Percentiles rank a stretch among this genome's conserved stretches.
These are phyloP conservation scores for Colletotrichum neosansevieriae DNA, from an alignment of 2,329 filamentous ascomycete genomes.

Conservation along the genomic window DNA sequence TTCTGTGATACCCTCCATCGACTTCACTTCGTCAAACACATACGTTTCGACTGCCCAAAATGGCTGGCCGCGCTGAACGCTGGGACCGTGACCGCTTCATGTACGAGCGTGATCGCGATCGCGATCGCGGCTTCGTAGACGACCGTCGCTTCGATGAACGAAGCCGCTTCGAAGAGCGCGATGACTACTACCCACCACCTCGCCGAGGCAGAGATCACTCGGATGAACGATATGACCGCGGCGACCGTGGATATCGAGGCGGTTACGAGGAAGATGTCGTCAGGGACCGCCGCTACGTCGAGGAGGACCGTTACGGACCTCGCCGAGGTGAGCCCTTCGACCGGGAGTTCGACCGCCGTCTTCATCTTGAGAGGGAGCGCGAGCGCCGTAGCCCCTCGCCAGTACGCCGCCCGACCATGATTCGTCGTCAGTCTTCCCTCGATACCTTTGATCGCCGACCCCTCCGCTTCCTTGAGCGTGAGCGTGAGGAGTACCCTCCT, in stretches of 20 bases:
- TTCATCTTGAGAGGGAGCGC: constrained; percentile 67
- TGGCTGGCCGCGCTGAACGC: constrained; percentile 53
- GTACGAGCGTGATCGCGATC: constrained; percentile 56
- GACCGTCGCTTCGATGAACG: constrained; percentile 62
- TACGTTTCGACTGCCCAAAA: constrained; percentile 29
- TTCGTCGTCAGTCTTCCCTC: constrained; percentile 87
- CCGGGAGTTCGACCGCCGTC: constrained; percentile 65
- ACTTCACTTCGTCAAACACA: constrained; percentile 9
- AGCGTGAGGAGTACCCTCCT: constrained; percentile 72
- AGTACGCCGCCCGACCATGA: constrained; percentile 72
- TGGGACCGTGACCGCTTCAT: constrained; percentile 69
- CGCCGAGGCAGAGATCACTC: constrained; percentile 59
- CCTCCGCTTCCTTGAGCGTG: constrained; percentile 59
- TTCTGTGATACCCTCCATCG: constrained; percentile 27
- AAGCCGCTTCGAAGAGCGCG: constrained; percentile 37
- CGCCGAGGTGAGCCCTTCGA: constrained; percentile 47
- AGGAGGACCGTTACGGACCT: constrained; percentile 62
- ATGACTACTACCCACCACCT: constrained; percentile 44
- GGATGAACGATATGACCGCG: constrained; percentile 63
- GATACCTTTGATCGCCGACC: constrained; percentile 90
- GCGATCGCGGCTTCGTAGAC: constrained; percentile 58
- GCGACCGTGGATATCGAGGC: constrained; percentile 46
- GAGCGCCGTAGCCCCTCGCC: constrained; percentile 66
- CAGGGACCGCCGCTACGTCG: constrained; percentile 66
- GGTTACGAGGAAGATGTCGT: constrained; percentile 61